These are phyloP conservation scores for Isoetes engelmannii DNA, from an alignment of 83 land plant genomes.

Conservation along the genomic window DNA sequence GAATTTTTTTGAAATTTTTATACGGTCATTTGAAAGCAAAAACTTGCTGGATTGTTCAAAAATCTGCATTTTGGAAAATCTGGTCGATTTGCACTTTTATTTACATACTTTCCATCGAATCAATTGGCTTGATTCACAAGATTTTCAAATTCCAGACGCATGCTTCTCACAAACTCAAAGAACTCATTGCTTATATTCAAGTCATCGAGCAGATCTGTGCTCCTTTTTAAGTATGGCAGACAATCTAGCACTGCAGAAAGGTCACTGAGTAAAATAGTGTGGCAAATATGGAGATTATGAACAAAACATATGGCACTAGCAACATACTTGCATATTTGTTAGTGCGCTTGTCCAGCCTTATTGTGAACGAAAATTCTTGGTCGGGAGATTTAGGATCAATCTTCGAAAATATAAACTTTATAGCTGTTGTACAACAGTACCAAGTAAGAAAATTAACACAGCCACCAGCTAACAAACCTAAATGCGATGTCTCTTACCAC, in stretches of 20 bases:
- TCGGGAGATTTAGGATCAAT: not conserved
- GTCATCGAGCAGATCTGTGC: conserved; percentile 5
- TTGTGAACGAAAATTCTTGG: conserved; percentile 7
- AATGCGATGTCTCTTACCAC: not conserved
- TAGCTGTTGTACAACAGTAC: not conserved
- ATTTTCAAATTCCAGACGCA: conserved; percentile 5
- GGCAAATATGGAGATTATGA: not conserved
- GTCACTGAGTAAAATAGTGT: not conserved
- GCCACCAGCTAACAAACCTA: not conserved
- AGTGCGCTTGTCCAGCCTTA: conserved; percentile 5
- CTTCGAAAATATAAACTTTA: conserved; percentile 3
- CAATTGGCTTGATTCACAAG: not conserved
- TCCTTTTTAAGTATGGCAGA: conserved; percentile 2
- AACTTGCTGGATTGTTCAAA: too few species aligned
- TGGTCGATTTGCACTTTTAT: too few species aligned
- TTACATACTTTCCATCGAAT: too few species aligned
- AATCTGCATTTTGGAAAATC: too few species aligned
- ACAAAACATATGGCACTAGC: not conserved
- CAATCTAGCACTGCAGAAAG: conserved; percentile 7
- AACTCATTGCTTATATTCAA: conserved; percentile 3
- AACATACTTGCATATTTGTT: conserved; percentile 8
- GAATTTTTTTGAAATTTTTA: too few species aligned
- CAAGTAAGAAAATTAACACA: not conserved
- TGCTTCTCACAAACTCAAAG: conserved; percentile 3
- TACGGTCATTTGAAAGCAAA: too few species aligned